Conservation (phyloP, 2,329 filamentous ascomycete species). For the Diplodia sapinea region DNA sequence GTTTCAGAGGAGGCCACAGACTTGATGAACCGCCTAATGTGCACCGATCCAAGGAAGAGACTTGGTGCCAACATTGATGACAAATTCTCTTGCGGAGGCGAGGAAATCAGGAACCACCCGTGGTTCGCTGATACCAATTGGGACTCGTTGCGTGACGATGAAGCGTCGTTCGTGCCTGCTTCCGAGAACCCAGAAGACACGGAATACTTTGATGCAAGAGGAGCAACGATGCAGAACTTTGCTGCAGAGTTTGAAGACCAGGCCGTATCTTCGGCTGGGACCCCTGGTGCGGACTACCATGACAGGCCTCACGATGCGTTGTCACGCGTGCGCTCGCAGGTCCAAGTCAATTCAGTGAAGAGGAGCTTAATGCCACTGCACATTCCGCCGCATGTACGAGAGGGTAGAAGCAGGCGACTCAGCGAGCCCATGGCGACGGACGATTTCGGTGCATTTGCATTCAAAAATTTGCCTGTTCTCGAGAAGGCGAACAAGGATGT, state of each 20-base stretch:
- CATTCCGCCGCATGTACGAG: constrained; percentile 94
- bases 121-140: constrained; percentile 91
- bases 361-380: constrained; percentile 92
- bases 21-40: constrained; percentile 89
- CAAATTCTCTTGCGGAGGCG: constrained; percentile 80
- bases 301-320: constrained; percentile 95
- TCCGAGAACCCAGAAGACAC: constrained; percentile 95
- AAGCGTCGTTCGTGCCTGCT: constrained; percentile 92
- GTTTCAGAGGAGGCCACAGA: constrained; percentile 90
- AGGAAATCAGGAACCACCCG: constrained; percentile 85
- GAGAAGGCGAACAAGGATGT: constrained; percentile 99
- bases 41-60: constrained; percentile 78
- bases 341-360: constrained; percentile 80
- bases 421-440: constrained; percentile 89
- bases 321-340: constrained; percentile 84
- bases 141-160: constrained; percentile 90
- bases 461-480: constrained; percentile 94
- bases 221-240: constrained; percentile 90
- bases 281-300: constrained; percentile 75
- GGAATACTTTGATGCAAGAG: constrained; percentile 93
- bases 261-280: constrained; percentile 71
- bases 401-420: constrained; percentile 82
- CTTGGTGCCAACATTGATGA: constrained; percentile 86
- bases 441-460: constrained; percentile 95
- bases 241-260: constrained; percentile 94